Percentiles rank a stretch among this genome's conserved stretches.
phyloP scores from a whole-genome alignment of 257 asterid genomes.

The Henckelia pumila region DNA sequence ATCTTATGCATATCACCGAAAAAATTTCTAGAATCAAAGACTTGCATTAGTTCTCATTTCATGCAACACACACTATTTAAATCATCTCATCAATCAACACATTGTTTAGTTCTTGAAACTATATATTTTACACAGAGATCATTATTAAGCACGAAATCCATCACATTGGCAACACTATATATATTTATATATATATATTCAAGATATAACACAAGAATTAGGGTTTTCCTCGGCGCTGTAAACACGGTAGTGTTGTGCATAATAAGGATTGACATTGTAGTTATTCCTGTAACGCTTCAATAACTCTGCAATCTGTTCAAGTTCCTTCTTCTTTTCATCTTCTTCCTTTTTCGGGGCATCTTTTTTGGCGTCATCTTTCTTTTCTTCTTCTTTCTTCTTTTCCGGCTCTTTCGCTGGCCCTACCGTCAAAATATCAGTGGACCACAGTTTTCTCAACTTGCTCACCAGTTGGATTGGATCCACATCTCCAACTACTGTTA shows the following conservation, averaged over 20 bases:
- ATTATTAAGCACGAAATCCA: too few relatives aligned
- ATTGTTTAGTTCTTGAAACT: too few relatives aligned
- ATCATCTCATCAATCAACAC: too few relatives aligned
- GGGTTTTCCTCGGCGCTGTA: not conserved
- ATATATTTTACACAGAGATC: too few relatives aligned
- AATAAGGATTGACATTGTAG: not conserved
- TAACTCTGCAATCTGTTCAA: not conserved
- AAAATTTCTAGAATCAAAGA: too few relatives aligned
- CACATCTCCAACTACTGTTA: slow-evolving; percentile 15
- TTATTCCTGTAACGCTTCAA: not conserved
- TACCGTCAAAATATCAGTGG: not conserved
- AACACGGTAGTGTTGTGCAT: not conserved
- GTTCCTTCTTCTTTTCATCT: not conserved
- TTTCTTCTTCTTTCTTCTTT: not conserved
- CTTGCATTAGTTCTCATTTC: too few relatives aligned
- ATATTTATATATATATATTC: not conserved
- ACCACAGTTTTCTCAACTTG: not conserved
- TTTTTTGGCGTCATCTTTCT: not conserved
- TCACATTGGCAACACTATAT: too few relatives aligned
- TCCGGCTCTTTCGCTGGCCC: not conserved
- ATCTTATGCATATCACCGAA: too few relatives aligned
- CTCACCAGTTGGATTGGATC: not conserved
- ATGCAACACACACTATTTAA: too few relatives aligned
- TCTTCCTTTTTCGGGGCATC: not conserved
- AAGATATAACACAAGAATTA: not conserved